Percentiles rank a stretch among this genome's conserved stretches.
These are phyloP conservation scores for Bryoerythrophyllum caledonicum DNA, from an alignment of 225 moss, liverwort and hornwort species.

Conservation along the genomic window DNA sequence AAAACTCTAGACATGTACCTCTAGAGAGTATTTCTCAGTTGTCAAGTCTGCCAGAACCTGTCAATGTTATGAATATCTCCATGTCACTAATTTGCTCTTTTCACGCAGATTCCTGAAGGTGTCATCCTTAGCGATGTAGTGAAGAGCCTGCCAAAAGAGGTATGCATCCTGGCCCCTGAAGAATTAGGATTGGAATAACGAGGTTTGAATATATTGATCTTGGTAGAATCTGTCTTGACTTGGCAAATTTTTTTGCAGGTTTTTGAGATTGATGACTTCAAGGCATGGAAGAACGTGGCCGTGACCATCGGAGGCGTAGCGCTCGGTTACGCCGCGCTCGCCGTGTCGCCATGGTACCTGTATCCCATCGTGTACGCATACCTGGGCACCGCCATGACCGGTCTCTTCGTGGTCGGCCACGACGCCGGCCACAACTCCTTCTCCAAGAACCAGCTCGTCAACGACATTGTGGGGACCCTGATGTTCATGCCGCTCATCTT, in stretches of 20 bases:
- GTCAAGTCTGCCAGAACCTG: too few relatives aligned
- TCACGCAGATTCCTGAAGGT: constrained; percentile 50
- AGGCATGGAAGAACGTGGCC: constrained; percentile 66
- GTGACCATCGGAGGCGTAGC: constrained; percentile 49
- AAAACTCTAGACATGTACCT: too few relatives aligned
- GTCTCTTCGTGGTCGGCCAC: constrained; percentile 73
- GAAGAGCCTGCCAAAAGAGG: constrained; percentile 64
- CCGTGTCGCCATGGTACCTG: constrained; percentile 67
- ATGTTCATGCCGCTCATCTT: constrained; percentile 64
- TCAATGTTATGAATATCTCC: too few relatives aligned
- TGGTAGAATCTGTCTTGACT: not conserved
- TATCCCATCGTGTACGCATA: constrained; percentile 65
- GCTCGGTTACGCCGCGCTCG: constrained; percentile 50
- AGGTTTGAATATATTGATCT: too few relatives aligned
- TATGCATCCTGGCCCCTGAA: not conserved
- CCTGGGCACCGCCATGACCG: constrained; percentile 74
- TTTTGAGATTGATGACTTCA: constrained; percentile 52
- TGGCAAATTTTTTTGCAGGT: constrained; percentile 35
- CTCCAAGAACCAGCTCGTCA: constrained; percentile 60
- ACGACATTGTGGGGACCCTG: constrained; percentile 72
- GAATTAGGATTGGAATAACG: too few relatives aligned
- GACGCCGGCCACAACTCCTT: constrained; percentile 77
- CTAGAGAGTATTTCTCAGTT: too few relatives aligned
- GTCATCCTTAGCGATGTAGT: constrained; percentile 52
- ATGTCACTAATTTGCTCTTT: not conserved